Conservation (phyloP, 2,329 filamentous ascomycete species). For the Verticillium nonalfalfae region DNA sequence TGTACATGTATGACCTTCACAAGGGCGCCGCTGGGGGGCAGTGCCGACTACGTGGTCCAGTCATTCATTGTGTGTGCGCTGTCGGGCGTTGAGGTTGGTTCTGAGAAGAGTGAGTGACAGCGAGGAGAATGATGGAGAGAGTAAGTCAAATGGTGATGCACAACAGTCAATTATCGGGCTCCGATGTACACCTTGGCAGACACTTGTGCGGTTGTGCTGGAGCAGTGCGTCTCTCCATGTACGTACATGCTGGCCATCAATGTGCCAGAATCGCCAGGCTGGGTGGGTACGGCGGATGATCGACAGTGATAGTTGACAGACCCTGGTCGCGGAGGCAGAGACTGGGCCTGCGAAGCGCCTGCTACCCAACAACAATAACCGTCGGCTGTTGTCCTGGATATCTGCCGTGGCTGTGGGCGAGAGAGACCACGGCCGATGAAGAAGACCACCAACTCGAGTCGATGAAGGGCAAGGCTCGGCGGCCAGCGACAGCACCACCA, state of each 20-base stretch:
- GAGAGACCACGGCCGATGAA: too few relatives aligned
- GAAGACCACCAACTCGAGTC: too few relatives aligned
- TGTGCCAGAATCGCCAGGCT: neutral
- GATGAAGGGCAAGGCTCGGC: too few relatives aligned
- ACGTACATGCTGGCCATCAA: too few relatives aligned
- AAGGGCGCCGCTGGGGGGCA: neutral
- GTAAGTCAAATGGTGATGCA: neutral
- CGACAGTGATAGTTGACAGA: neutral
- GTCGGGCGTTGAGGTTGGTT: neutral
- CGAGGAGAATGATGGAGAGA: neutral
- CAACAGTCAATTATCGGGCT: too few relatives aligned
- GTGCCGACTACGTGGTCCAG: neutral
- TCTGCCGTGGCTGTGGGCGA: neutral
- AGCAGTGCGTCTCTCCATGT: neutral
- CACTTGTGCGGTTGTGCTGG: neutral
- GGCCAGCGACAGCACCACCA: too few relatives aligned
- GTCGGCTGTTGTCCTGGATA: neutral
- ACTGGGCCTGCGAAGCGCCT: neutral
- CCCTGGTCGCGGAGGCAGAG: neutral
- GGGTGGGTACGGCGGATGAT: neutral
- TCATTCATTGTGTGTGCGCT: neutral
- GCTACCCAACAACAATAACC: neutral
- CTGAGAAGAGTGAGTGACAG: neutral
- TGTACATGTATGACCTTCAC: neutral
- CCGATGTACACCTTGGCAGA: neutral